phyloP scores from a whole-genome alignment of 768 basidiomycete genomes.

The Amanita rubescens region DNA sequence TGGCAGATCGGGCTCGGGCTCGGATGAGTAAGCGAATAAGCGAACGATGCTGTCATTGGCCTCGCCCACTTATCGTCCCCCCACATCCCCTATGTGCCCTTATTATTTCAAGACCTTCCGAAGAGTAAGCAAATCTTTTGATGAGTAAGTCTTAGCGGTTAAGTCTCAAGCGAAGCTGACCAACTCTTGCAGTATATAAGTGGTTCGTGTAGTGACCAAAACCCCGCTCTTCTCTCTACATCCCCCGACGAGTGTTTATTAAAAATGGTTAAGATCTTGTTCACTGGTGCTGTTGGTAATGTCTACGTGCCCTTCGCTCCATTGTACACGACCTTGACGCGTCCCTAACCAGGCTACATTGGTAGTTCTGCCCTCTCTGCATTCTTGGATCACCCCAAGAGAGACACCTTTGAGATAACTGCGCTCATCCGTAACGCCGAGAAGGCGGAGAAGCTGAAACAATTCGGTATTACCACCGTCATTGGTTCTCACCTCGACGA shows the following conservation, averaged over 20 bases:
- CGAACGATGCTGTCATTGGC: not conserved
- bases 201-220: no score
- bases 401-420: slow-evolving; percentile 31
- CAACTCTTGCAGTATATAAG: no score
- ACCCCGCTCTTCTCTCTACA: not conserved
- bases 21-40: no score
- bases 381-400: slow-evolving; percentile 30
- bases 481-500: slow-evolving; percentile 41
- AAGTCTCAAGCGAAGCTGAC: no score
- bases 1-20: no score
- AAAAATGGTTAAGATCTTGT: slow-evolving; percentile 23
- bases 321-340: not conserved
- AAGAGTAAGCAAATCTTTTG: no score
- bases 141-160: not conserved
- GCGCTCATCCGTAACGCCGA: slow-evolving; percentile 36
- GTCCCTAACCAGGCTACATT: slow-evolving; percentile 34
- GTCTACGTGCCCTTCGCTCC: not conserved
- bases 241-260: not conserved
- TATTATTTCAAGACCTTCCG: no score
- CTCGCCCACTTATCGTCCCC: not conserved
- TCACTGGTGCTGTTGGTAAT: slow-evolving; percentile 40
- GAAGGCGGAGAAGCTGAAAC: slow-evolving; percentile 36
- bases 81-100: no score
- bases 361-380: slow-evolving; percentile 39
- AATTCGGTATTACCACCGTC: slow-evolving; percentile 29